Conservation (phyloP, 352 stramenopile genomes). For the Blastocystis sp. region DNA sequence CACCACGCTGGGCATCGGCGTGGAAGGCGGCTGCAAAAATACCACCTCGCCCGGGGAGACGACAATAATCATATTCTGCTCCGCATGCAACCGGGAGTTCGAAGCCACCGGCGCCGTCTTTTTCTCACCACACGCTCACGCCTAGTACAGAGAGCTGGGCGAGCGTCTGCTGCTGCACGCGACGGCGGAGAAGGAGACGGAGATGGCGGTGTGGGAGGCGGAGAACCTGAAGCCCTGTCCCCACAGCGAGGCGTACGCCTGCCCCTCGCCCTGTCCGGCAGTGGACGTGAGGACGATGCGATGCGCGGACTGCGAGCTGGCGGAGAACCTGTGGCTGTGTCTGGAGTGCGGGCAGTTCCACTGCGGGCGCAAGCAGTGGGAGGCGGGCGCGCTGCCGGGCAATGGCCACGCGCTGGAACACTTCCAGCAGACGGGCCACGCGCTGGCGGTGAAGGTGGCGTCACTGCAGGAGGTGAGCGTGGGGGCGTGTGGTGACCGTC, state of each 20-base stretch:
- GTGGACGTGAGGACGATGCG: slow-evolving; percentile 69
- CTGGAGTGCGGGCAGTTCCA: slow-evolving; percentile 82
- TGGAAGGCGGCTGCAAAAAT: neutral
- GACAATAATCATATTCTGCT: neutral
- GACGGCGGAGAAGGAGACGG: slow-evolving; percentile 48
- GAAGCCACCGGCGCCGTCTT: neutral
- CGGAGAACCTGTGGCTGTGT: slow-evolving; percentile 98
- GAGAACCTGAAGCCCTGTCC: slow-evolving; percentile 52
- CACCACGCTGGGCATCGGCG: slow-evolving; percentile 16
- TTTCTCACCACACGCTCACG: neutral
- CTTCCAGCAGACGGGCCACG: slow-evolving; percentile 90
- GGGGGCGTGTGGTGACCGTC: neutral
- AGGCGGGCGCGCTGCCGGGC: slow-evolving; percentile 73
- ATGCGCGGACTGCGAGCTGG: slow-evolving; percentile 87
- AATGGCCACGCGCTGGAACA: slow-evolving; percentile 91
- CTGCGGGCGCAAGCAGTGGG: slow-evolving; percentile 75
- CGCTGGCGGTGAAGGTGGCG: slow-evolving; percentile 93
- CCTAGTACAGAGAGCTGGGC: slow-evolving; percentile 12
- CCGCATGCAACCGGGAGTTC: neutral
- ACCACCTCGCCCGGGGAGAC: neutral
- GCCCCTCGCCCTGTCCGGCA: slow-evolving; percentile 23
- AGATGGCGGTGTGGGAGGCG: slow-evolving; percentile 32
- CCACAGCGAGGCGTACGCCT: neutral
- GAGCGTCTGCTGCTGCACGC: slow-evolving; percentile 2
- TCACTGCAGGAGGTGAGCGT: slow-evolving; percentile 74